These are phyloP conservation scores for Umbilicaria muhlenbergii DNA, from an alignment of 495 filamentous ascomycete genomes.

Conservation along the genomic window DNA sequence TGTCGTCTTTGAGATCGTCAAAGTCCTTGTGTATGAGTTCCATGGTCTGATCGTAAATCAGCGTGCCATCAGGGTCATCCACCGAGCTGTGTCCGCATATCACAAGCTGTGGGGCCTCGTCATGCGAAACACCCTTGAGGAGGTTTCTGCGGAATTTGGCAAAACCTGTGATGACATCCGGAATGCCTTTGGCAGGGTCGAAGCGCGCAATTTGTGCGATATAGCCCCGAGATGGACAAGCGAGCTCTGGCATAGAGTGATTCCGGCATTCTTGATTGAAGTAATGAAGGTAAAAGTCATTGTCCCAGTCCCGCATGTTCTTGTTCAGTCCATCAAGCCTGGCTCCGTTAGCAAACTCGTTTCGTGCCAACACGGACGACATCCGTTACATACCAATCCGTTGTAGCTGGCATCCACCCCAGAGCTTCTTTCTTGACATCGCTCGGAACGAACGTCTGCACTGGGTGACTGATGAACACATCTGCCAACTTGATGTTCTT, in stretches of 20 bases:
- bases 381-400: slow-evolving; percentile 46
- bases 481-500: slow-evolving; percentile 52
- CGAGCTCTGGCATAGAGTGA: slow-evolving; percentile 40
- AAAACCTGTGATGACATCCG: slow-evolving; percentile 65
- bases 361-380: neutral
- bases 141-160: slow-evolving; percentile 53
- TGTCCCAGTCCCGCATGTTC: slow-evolving; percentile 54
- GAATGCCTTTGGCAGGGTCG: slow-evolving; percentile 76
- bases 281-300: slow-evolving; percentile 58
- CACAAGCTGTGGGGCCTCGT: slow-evolving; percentile 53
- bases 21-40: slow-evolving; percentile 43
- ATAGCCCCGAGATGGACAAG: slow-evolving; percentile 58
- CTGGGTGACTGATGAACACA: slow-evolving; percentile 75
- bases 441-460: slow-evolving; percentile 58
- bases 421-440: slow-evolving; percentile 52
- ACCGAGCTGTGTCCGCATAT: slow-evolving; percentile 70
- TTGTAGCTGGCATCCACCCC: slow-evolving; percentile 68
- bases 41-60: slow-evolving; percentile 59
- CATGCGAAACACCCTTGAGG: slow-evolving; percentile 22
- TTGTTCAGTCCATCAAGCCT: slow-evolving; percentile 85
- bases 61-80: slow-evolving; percentile 67
- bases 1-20: slow-evolving; percentile 33
- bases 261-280: slow-evolving; percentile 50
- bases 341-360: slow-evolving; percentile 9
- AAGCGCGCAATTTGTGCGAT: slow-evolving; percentile 76